Conservation (phyloP, 2,329 filamentous ascomycete genomes). For the Calonectria multiphialidica region DNA sequence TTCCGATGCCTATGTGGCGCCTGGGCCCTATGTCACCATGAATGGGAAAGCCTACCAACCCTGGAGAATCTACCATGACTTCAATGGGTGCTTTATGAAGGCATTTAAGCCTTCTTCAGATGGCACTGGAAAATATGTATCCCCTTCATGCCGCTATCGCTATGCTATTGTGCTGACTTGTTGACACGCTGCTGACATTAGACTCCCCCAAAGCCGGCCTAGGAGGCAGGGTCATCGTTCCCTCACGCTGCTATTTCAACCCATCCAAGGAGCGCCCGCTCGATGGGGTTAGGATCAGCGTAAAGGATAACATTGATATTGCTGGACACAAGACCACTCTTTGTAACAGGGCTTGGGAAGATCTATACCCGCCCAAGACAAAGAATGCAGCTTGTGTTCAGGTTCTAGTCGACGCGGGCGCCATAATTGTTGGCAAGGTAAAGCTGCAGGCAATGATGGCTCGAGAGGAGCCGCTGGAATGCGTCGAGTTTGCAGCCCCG, state of each 20-base stretch:
- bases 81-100: neutral
- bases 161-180: neutral
- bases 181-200: neutral
- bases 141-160: neutral
- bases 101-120: neutral
- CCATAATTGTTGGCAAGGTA: neutral
- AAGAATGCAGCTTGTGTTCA: neutral
- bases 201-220: neutral
- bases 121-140: neutral
- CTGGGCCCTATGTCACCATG: neutral
- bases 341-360: neutral
- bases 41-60: neutral
- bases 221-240: neutral
- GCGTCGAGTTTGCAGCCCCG: neutral
- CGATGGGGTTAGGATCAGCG: neutral
- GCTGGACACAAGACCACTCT: neutral
- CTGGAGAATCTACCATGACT: neutral
- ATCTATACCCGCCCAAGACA: neutral
- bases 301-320: neutral
- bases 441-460: neutral
- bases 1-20: neutral
- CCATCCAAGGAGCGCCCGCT: neutral
- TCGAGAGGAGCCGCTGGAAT: neutral
- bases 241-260: neutral
- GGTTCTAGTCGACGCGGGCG: neutral